Evolutionary conservation across 805 yeast species (phyloP), one percentile per base, ranked within the genome.

Genomic region (Starmerella geochares): DNA sequence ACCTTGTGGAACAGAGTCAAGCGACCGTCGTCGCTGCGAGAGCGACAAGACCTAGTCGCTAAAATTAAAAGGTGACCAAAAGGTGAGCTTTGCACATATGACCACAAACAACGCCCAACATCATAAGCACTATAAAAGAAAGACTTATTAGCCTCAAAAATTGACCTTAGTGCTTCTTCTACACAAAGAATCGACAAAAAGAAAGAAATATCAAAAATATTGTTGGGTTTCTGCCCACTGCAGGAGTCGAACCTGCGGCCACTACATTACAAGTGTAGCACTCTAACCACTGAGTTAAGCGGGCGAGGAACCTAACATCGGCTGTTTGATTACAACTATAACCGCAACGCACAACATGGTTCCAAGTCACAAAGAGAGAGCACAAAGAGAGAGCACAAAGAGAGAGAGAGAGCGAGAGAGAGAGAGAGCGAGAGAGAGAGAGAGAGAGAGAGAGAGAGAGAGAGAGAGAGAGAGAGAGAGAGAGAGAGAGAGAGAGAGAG

Each of bases 1-100:
- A 69, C 77, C 14, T 71, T 87, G 65, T 87, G 83, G 79, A 81
- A 81, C 65, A 75, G 96, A 57, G 95, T 87, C 19, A 83, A 83
- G 66, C 73, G 95, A 2, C 62, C 62, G 10, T 52, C 57, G 4
- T 35, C 48, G 3, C 35, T 53, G 17, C 48, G 48, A 27, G 24
- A 35, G 24, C 39, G 57, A 6, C 50, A 50, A 27, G 33, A 38
- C 3, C 41, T 47, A 13, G 4, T 50, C 2, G 35, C 33, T 4
- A 36, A 40, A 20, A 13, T 45, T 10, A 17, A 36, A 14, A 23
- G 8, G 9, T 31, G 20, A 42, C n/a, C n/a, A n/a, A n/a, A n/a
- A n/a, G n/a, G n/a, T n/a, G n/a, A n/a, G n/a, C n/a, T n/a, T n/a
- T n/a, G n/a, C n/a, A n/a, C n/a, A n/a, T n/a, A n/a, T n/a, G n/a